A percentile compares a stretch with the other conserved stretches of the same genome.
Conservation (phyloP, 2,329 filamentous ascomycete genomes). For the Paecilomyces sp. region DNA sequence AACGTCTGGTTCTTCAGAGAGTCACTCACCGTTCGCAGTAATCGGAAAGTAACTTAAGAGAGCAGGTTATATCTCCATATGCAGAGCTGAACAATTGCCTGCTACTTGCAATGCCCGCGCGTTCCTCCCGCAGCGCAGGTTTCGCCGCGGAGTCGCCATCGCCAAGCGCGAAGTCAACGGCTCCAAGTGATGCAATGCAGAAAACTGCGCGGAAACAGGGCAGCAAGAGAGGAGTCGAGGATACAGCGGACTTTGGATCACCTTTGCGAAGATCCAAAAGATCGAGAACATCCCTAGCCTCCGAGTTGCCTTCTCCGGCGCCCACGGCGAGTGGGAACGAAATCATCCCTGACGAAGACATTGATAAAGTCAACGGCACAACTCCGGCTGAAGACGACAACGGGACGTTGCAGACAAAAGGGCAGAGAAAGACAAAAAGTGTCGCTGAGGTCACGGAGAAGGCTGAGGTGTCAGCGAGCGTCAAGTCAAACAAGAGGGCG, state of each 20-base stretch:
- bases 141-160: neutral
- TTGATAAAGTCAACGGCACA: conserved; percentile 11
- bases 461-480: conserved; percentile 5
- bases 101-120: conserved; percentile 2
- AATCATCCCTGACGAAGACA: conserved; percentile 18
- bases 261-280: conserved; percentile 7
- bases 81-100: neutral
- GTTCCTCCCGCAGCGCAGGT: neutral
- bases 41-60: neutral
- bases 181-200: neutral
- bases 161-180: neutral
- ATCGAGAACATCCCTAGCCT: neutral
- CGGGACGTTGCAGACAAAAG: conserved; percentile 14
- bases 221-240: conserved; percentile 5
- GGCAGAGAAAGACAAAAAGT: neutral
- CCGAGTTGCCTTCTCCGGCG: neutral
- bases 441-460: conserved; percentile 9
- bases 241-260: neutral
- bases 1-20: neutral
- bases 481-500: conserved; percentile 1
- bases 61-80: neutral
- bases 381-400: conserved; percentile 22
- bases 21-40: neutral
- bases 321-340: conserved; percentile 14
- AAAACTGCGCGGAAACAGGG: neutral